Evolutionary conservation across 164 flowering plant genomes (phyloP).

Genomic region (Annona cherimola): DNA sequence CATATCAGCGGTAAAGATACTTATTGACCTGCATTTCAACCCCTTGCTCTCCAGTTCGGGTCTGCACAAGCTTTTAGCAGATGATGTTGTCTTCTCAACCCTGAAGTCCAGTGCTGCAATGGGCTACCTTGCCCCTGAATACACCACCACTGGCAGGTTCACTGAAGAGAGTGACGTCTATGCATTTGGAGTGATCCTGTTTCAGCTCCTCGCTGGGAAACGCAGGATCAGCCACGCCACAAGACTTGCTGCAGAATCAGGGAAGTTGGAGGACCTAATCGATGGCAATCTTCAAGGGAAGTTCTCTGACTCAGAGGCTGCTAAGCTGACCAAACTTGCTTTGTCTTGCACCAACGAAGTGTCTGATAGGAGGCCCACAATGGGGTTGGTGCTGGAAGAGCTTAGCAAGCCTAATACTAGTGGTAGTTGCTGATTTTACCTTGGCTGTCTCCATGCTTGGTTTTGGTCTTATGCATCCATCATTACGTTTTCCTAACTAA

Average conservation of each 20-base stretch:
- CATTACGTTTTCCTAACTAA: background rate
- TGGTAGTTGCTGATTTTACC: background rate
- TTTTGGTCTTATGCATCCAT: background rate
- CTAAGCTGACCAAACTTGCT: constrained; percentile 51
- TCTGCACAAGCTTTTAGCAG: constrained; percentile 73
- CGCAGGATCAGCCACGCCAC: constrained; percentile 30
- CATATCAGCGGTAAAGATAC: constrained; percentile 84
- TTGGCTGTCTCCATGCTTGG: background rate
- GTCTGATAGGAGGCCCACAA: constrained; percentile 59
- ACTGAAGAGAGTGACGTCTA: constrained; percentile 86
- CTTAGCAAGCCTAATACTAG: constrained; percentile 18
- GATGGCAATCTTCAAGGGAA: constrained; percentile 64
- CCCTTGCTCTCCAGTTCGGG: constrained; percentile 78
- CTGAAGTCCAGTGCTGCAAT: constrained; percentile 93
- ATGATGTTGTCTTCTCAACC: constrained; percentile 80
- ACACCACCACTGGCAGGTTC: constrained; percentile 78
- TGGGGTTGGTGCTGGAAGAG: constrained; percentile 56
- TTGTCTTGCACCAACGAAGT: constrained; percentile 64
- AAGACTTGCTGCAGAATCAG: constrained; percentile 46
- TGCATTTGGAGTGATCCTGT: constrained; percentile 76
- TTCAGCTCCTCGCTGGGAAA: constrained; percentile 77
- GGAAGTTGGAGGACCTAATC: constrained; percentile 52
- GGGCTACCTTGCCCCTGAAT: constrained; percentile 98
- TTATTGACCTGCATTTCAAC: constrained; percentile 53
- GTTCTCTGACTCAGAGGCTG: constrained; percentile 63